These are phyloP conservation scores for Eragrostis nindensis DNA, from an alignment of 176 grass and related monocot species.

Conservation along the genomic window DNA sequence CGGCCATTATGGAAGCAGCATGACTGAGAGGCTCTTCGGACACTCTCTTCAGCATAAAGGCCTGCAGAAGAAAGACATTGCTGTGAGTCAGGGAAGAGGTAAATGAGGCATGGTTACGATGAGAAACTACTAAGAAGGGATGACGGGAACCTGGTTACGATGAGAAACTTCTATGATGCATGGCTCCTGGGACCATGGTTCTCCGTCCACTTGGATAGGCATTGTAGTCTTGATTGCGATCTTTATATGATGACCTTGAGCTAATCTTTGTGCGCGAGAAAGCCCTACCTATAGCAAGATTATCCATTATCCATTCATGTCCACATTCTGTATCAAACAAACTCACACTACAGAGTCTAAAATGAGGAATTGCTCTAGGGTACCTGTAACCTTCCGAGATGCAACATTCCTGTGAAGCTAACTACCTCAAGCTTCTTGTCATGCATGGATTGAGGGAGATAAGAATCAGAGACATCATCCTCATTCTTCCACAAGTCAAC, in stretches of 20 bases:
- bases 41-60: conserved; percentile 89
- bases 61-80: conserved; percentile 45
- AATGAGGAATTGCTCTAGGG: background rate
- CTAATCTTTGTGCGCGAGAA: conserved; percentile 74
- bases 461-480: conserved; percentile 61
- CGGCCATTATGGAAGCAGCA: conserved; percentile 68
- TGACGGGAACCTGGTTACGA: conserved; percentile 63
- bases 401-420: conserved; percentile 86
- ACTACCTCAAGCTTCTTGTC: conserved; percentile 92
- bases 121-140: conserved; percentile 51
- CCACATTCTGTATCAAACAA: background rate
- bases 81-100: background rate
- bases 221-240: conserved; percentile 62
- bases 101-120: conserved; percentile 40
- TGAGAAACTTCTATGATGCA: conserved; percentile 84
- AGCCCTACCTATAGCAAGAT: conserved; percentile 65
- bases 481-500: conserved; percentile 94
- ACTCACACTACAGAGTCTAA: background rate
- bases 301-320: conserved; percentile 16
- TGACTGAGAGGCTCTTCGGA: conserved; percentile 70
- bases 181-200: conserved; percentile 80
- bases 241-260: conserved; percentile 77
- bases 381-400: conserved; percentile 87
- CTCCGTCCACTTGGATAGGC: conserved; percentile 93
- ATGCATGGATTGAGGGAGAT: conserved; percentile 78